Percentiles rank a stretch among this genome's conserved stretches.
Evolutionary conservation across 1,284 basidiomycete species (phyloP).

Genomic region (Athelia psychrophila): DNA sequence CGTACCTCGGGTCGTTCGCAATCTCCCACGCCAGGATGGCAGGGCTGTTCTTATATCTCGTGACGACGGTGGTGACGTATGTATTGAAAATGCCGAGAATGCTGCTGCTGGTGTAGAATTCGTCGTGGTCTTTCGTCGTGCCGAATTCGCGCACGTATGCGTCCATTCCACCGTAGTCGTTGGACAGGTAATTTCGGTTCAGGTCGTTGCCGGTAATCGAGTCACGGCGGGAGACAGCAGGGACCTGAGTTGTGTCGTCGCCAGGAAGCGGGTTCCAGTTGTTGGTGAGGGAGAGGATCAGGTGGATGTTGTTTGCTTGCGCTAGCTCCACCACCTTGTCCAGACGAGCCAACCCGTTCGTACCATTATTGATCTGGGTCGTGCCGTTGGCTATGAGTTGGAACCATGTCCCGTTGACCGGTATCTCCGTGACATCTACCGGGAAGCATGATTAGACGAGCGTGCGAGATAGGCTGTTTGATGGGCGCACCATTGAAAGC

Average conservation of each 20-base stretch:
- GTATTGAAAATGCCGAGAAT: slow-evolving; percentile 52
- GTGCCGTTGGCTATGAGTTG: slow-evolving; percentile 46
- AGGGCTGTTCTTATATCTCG: slow-evolving; percentile 50
- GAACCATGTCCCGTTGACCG: slow-evolving; percentile 55
- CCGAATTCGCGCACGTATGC: slow-evolving; percentile 55
- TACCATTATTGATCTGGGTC: slow-evolving; percentile 52
- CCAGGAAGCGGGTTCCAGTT: slow-evolving; percentile 57
- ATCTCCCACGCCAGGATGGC: slow-evolving; percentile 60
- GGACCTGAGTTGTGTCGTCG: slow-evolving; percentile 22
- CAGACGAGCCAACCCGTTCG: slow-evolving; percentile 66
- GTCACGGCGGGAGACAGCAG: slow-evolving; percentile 26
- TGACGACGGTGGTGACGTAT: slow-evolving; percentile 51
- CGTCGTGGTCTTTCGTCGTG: slow-evolving; percentile 41
- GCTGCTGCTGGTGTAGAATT: slow-evolving; percentile 53
- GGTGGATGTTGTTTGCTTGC: slow-evolving; percentile 53
- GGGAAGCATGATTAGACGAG: slow-evolving; percentile 4
- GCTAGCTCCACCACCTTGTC: slow-evolving; percentile 62
- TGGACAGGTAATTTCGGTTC: slow-evolving; percentile 53
- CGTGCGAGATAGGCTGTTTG: slow-evolving; percentile 1
- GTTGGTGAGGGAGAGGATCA: slow-evolving; percentile 66
- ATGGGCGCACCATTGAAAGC: slow-evolving; percentile 50
- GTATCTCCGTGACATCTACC: slow-evolving; percentile 52
- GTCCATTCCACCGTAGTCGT: slow-evolving; percentile 71
- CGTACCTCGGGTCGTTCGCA: slow-evolving; percentile 60
- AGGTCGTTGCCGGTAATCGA: slow-evolving; percentile 34